Percentiles rank a stretch among this genome's conserved stretches.
Evolutionary conservation across 2,329 filamentous ascomycete genomes (phyloP).

Genomic region (Cladosporium sp.): DNA sequence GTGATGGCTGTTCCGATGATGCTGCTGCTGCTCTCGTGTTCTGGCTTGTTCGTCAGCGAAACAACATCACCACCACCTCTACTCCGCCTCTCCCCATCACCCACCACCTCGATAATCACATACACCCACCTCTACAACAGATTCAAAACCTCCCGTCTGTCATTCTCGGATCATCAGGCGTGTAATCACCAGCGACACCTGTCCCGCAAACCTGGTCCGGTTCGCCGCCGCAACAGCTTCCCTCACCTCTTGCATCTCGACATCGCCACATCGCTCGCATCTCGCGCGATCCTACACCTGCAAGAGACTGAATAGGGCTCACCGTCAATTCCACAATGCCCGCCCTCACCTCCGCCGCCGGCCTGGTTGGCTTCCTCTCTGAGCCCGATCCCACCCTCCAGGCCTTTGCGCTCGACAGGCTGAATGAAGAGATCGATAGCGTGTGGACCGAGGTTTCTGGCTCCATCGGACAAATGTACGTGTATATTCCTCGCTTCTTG

Average conservation of each 20-base stretch:
- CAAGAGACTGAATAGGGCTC: conserved; percentile 3
- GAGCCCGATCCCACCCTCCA: conserved; percentile 93
- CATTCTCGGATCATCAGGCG: not conserved
- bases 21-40: not conserved
- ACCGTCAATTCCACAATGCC: conserved; percentile 58
- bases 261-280: conserved; percentile 14
- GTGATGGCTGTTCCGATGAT: not conserved
- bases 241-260: conserved; percentile 11
- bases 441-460: conserved; percentile 97
- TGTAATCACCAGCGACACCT: not conserved
- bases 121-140: no score
- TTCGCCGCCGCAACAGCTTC: conserved; percentile 12
- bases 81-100: not conserved
- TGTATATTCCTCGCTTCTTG: conserved; percentile 15
- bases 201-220: conserved; percentile 7
- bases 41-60: not conserved
- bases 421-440: conserved; percentile 95
- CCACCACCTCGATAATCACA: no score
- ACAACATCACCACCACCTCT: conserved; percentile 3
- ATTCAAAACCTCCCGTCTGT: conserved; percentile 8
- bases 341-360: conserved; percentile 87
- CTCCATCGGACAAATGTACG: conserved; percentile 88
- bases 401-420: conserved; percentile 88
- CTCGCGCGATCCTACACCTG: not conserved
- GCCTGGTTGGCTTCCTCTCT: conserved; percentile 89